Percentiles rank a stretch among this genome's conserved stretches.
phyloP scores from a whole-genome alignment of 2,329 filamentous ascomycete genomes.

The Ceratocystis destructans region DNA sequence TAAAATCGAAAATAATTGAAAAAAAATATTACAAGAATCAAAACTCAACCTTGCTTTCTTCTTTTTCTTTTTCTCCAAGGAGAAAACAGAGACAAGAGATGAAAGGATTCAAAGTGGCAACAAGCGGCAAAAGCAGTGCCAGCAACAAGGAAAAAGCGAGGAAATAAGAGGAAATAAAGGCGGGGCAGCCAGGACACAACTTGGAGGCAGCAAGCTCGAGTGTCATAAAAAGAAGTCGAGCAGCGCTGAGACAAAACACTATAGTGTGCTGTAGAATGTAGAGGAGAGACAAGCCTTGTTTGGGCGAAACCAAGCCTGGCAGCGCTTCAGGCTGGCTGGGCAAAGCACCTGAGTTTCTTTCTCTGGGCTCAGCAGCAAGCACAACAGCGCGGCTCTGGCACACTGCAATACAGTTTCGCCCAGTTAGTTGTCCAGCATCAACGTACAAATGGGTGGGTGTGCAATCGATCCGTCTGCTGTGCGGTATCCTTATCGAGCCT shows the following conservation, averaged over 20 bases:
- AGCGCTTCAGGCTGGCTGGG: neutral
- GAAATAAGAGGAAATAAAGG: slow-evolving; percentile 1
- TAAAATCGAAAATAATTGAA: neutral
- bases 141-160: neutral
- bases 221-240: neutral
- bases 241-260: neutral
- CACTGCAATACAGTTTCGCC: too few species aligned
- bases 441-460: too few species aligned
- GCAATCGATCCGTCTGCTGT: too few species aligned
- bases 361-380: too few species aligned
- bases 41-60: neutral
- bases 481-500: too few species aligned
- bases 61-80: neutral
- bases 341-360: neutral
- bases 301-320: too few species aligned
- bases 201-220: too few species aligned
- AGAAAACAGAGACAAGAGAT: slow-evolving; percentile 3
- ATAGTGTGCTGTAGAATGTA: neutral
- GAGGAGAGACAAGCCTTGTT: neutral
- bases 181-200: neutral
- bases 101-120: slow-evolving; percentile 5
- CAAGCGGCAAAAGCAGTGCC: slow-evolving; percentile 4
- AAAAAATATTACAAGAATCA: neutral
- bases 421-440: too few species aligned
- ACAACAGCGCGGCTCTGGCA: too few species aligned